A percentile compares a stretch with the other conserved stretches of the same genome.
Conservation (phyloP, 2,329 filamentous ascomycete genomes). For the Capronia coronata region DNA sequence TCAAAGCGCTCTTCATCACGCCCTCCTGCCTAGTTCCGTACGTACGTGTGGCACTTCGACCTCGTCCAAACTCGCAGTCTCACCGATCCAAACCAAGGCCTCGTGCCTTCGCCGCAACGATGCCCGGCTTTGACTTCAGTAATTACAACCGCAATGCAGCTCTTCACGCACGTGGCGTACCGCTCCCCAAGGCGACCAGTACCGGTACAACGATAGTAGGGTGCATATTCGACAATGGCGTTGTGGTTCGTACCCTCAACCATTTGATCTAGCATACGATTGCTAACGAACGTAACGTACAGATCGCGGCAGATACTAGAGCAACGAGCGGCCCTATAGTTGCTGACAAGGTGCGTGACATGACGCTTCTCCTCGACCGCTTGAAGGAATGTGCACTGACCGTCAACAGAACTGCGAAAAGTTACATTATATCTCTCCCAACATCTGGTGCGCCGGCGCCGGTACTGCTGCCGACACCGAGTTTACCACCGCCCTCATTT, state of each 20-base stretch:
- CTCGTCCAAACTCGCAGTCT: neutral
- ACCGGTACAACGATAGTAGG: conserved; percentile 98
- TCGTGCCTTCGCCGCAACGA: conserved; percentile 37
- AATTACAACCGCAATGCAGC: conserved; percentile 99
- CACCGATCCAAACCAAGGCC: conserved; percentile 2
- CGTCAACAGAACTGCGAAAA: conserved; percentile 84
- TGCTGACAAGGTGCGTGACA: conserved; percentile 73
- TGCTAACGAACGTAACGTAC: conserved; percentile 27
- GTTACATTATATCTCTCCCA: conserved; percentile 95
- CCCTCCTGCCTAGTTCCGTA: neutral
- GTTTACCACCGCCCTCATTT: conserved; percentile 97
- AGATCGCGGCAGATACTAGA: conserved; percentile 97
- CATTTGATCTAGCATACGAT: neutral
- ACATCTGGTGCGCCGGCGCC: conserved; percentile 98
- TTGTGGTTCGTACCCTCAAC: conserved; percentile 61
- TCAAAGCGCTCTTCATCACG: neutral
- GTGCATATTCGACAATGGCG: conserved; percentile 91
- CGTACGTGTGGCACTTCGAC: neutral
- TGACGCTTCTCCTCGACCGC: neutral
- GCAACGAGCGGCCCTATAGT: conserved; percentile 96
- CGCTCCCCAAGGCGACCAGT: conserved; percentile 93
- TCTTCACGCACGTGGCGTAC: conserved; percentile 86
- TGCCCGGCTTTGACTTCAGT: conserved; percentile 98
- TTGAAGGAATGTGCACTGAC: conserved; percentile 1
- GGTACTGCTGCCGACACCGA: conserved; percentile 97